Conservation (phyloP, 2,329 filamentous ascomycete genomes). For the Fusarium sp. region DNA sequence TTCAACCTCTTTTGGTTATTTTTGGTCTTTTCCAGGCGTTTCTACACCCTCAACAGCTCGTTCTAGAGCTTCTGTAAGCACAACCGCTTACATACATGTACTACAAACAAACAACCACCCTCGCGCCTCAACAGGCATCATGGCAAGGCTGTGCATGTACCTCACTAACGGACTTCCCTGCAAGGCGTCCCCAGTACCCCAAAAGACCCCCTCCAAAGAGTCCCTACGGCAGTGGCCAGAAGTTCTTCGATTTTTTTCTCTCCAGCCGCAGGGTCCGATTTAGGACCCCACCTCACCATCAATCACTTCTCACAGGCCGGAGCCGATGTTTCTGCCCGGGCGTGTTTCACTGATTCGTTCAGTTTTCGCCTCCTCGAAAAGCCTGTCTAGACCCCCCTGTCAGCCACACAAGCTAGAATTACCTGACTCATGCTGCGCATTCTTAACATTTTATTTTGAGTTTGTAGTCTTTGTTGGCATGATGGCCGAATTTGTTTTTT, state of each 20-base stretch:
- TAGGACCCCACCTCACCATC: slow-evolving; percentile 22
- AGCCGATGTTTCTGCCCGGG: slow-evolving; percentile 12
- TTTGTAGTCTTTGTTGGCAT: neutral
- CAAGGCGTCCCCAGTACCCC: slow-evolving; percentile 23
- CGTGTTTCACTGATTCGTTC: slow-evolving; percentile 37
- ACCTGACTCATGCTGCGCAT: slow-evolving; percentile 15
- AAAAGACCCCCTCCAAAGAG: slow-evolving; percentile 19
- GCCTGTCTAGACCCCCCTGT: slow-evolving; percentile 9
- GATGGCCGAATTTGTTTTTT: too few relatives aligned
- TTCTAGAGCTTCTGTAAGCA: slow-evolving; percentile 20
- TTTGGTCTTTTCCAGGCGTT: slow-evolving; percentile 27
- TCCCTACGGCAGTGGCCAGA: slow-evolving; percentile 38
- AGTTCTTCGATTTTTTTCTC: slow-evolving; percentile 46
- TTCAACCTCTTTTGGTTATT: neutral
- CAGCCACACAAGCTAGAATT: slow-evolving; percentile 8
- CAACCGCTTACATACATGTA: slow-evolving; percentile 28
- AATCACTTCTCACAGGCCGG: slow-evolving; percentile 6
- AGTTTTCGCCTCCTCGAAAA: slow-evolving; percentile 29
- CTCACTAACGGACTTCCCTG: slow-evolving; percentile 43
- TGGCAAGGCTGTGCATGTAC: slow-evolving; percentile 47
- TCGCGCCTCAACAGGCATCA: slow-evolving; percentile 16
- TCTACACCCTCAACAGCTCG: slow-evolving; percentile 19
- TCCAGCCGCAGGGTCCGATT: slow-evolving; percentile 50
- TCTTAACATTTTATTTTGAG: neutral
- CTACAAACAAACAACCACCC: slow-evolving; percentile 4